Evolutionary conservation across 371 early-diverging fungal species (phyloP).

Genomic region (Mucor velutinosus): DNA sequence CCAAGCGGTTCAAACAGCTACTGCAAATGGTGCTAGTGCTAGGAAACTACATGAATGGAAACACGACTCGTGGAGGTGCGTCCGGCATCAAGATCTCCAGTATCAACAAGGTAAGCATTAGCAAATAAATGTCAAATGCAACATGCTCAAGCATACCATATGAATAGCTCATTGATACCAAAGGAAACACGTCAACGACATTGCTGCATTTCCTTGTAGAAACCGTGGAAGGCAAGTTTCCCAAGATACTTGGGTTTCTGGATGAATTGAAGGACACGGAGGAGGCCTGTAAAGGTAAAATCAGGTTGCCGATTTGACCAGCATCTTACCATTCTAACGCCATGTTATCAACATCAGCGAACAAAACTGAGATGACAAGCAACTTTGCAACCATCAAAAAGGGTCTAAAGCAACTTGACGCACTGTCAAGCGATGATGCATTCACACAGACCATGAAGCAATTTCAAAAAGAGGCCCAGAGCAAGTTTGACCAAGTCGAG

Average conservation of each 20-base stretch:
- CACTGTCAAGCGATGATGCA: constrained; percentile 15
- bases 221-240: constrained; percentile 65
- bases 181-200: constrained; percentile 65
- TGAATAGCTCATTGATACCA: constrained; percentile 77
- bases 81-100: constrained; percentile 88
- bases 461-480: constrained; percentile 47
- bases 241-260: constrained; percentile 63
- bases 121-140: not conserved
- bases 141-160: no score
- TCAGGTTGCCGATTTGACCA: not conserved
- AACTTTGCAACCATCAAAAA: constrained; percentile 49
- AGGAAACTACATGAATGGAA: constrained; percentile 93
- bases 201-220: constrained; percentile 79
- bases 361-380: constrained; percentile 38
- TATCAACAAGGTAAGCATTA: constrained; percentile 71
- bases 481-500: constrained; percentile 41
- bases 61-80: constrained; percentile 84
- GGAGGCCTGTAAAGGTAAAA: constrained; percentile 73
- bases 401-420: constrained; percentile 47
- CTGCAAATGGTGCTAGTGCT: constrained; percentile 78
- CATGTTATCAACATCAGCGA: constrained; percentile 32
- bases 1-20: constrained; percentile 50
- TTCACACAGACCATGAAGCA: constrained; percentile 44
- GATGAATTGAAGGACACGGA: constrained; percentile 70
- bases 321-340: not conserved